Evolutionary conservation across 495 filamentous ascomycete species (phyloP), one percentile per base, ranked within the genome.

Genomic region (Pseudomonodictys pantanalensis): DNA sequence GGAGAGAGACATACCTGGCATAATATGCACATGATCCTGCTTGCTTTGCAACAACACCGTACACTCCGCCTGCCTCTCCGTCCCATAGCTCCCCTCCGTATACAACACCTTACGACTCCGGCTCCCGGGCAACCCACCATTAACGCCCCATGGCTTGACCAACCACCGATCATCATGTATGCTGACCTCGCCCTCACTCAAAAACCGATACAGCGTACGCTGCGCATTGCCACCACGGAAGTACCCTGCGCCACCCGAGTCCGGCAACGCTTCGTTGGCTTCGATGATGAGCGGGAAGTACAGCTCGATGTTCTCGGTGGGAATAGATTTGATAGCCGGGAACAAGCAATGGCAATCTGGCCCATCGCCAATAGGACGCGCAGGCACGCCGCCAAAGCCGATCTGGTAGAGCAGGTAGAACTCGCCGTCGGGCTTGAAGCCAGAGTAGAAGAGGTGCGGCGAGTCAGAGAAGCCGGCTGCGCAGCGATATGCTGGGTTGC

Each of bases 391-490:
- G 5, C 78, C 78, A 29, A 80, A 79, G 0, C 77, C 77, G 23
- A 80, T 79, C 62, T 78, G 77, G 50, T 79, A 81, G 0, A 81
- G 70, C 62, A 79, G 74, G 55, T 75, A 81, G 74, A 73, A 81
- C 53, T 78, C 76, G 22, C 78, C 77, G 38, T 73, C 66, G 2
- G 77, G 73, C 47, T 77, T 78, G 65, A 76, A 79, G 1, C 76
- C 76, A 1, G 76, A 78, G 53, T 79, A 80, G 67, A 80, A 79
- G 60, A 81, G 76, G 47, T 81, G 75, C 0, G 77, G 77, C 0
- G 75, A 78, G 64, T 79, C 78, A 33, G 74, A 77, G 64, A 80
- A 80, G 0, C 78, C 78, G 0, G 76, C 77, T 0, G 77, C 77
- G 1, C 76, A 78, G 29, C 75, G 75, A 62, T 78, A 79, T 1